phyloP scores from a whole-genome alignment of 768 basidiomycete species.

The Coprinopsis marcescibilis region DNA sequence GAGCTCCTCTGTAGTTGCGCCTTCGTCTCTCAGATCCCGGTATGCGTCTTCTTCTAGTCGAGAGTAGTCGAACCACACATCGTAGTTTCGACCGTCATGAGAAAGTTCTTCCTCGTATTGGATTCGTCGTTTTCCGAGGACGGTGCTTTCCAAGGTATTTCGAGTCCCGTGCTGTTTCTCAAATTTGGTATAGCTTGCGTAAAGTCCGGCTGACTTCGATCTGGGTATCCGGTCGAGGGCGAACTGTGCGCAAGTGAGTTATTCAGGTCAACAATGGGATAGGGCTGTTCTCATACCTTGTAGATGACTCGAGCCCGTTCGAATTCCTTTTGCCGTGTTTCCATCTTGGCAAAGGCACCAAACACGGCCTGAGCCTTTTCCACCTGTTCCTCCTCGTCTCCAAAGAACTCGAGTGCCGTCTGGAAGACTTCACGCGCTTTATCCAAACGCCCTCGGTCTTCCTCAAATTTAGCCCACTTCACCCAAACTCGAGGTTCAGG shows the following conservation, averaged over 20 bases:
- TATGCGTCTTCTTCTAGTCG: conserved; percentile 88
- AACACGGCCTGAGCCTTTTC: conserved; percentile 97
- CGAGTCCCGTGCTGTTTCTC: conserved; percentile 97
- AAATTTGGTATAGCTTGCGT: conserved; percentile 92
- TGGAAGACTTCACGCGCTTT: conserved; percentile 87
- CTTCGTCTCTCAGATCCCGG: conserved; percentile 69
- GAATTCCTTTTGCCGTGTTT: conserved; percentile 91
- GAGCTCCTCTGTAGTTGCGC: conserved; percentile 64
- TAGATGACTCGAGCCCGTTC: conserved; percentile 96
- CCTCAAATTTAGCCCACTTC: conserved; percentile 87
- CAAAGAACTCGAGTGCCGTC: conserved; percentile 85
- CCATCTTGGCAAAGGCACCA: conserved; percentile 94
- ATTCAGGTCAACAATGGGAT: too few species aligned
- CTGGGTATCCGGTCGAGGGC: conserved; percentile 90
- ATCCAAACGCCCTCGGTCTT: conserved; percentile 66
- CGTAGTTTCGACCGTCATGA: conserved; percentile 92
- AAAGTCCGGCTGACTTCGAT: conserved; percentile 83
- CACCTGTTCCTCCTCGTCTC: conserved; percentile 85
- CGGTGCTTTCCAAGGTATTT: conserved; percentile 84
- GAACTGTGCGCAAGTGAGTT: too few species aligned
- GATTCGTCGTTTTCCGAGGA: conserved; percentile 94
- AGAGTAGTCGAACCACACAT: conserved; percentile 97
- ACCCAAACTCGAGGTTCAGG: conserved; percentile 80
- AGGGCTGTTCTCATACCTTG: too few species aligned
- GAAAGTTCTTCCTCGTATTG: conserved; percentile 96